Base-by-base conservation (phyloP, 169 alveolate genomes). In the Eimeria zaria region DNA sequence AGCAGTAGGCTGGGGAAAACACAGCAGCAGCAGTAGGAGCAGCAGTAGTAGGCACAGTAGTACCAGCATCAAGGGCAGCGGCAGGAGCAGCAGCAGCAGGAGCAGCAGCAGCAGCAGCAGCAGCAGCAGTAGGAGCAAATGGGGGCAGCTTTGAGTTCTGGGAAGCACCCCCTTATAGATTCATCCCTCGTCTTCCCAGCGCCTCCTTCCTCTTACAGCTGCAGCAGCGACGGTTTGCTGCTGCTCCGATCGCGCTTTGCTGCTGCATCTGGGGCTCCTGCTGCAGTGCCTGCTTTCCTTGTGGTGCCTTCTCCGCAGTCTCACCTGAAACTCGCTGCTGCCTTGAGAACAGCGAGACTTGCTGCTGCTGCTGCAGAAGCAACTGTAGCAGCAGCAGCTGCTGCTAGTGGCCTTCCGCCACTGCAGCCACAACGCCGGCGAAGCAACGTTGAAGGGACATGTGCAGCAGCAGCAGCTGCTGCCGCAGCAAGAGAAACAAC, bases 141-240 rank as follows among this genome's bases (percentile, higher is more conserved):
- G 94, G 94, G 94, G 94, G 36, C 94, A n/a, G 41, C 80, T 22
- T 62, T 58, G 64, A 87, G 94, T 60, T 36, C 80, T 39, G 80
- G 80, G 80, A 69, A 69, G 80, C 80, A 87, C n/a, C 94, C 94
- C 83, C 83, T 87, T 2, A 73, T 87, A 36, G 94, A 87, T 64
- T 87, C 94, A 6, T 24, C 94, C 41, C 62, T 87, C 27, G 94
- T 87, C 3, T 87, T 87, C 53, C 94, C 94, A 8, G 94, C 94
- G 11, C 94, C 94, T 24, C 94, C 94, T 5, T 87, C 94, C 9
- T 87, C 94, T 6, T 87, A 87, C 94, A 46, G 46, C 64, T 36
- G 51, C 44, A 73, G 73, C 67, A 87, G 81, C n/a, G 81, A 69
- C 62, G 94, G 94, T 41, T 53, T 87, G 46, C 62, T 87, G 64